Base-by-base conservation (phyloP, 2,329 filamentous ascomycete genomes). In the Alternaria panax region DNA sequence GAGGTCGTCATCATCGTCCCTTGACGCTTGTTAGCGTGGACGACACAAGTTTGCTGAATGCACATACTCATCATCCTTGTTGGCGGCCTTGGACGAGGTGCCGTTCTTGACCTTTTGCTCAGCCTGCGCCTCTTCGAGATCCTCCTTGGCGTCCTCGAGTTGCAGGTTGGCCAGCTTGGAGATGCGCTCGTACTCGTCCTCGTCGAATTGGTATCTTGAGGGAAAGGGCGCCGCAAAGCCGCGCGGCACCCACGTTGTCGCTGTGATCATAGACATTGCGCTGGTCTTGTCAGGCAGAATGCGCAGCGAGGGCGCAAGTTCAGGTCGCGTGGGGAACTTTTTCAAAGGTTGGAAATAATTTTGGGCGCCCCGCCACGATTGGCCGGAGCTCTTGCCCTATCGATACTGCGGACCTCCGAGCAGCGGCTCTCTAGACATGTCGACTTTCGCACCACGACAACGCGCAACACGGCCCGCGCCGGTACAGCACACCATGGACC, bases 131-230 rank as follows among this genome's bases (percentile, higher is more conserved):
- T 79, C 78, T 45, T 79, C 76, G 11, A 80, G 67, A 73, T 95
- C 93, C 27, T 93, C 91, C 73, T 94, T 90, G 25, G 95, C 95
- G 80, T 98, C 95, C 74, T 97, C 92, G 30, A 97, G 86, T 80
- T 96, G 90, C 45, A 84, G 75, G 64, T 83, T 83, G n/a, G 82
- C 82, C 27, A 84, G 78, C 71, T 83, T 80, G 32, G 81, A 78
- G 61, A 84, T 84, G 54, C 82, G 78, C 59, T 79, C 80, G 62
- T 81, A 84, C 64, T 84, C 82, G 64, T 83, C 82, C 57, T 84
- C 82, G 73, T 84, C 80, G 68, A 84, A 83, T 32, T 78, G 76
- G 60, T 83, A 84, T 69, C 81, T 81, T 8, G 78, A 79, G 0
- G 82, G 82, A 54, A 82, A 82, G 38, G 80, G 80, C 28, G 82